Evolutionary conservation across 108 stramenopile genomes (phyloP).

Genomic region (Skeletonema potamos): DNA sequence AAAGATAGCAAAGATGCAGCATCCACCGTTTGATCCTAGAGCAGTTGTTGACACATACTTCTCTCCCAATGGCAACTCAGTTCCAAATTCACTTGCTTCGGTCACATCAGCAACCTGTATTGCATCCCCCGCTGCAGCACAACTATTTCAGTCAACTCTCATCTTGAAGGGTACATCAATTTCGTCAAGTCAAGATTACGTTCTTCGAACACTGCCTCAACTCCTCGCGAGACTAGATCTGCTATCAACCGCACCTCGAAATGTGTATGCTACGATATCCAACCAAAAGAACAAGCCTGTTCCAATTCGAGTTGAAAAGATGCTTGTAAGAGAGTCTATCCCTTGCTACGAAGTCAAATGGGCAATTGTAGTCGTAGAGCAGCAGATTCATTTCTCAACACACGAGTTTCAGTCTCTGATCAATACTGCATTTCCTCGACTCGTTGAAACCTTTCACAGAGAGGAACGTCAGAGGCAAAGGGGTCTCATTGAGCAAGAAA

Average conservation of each 20-base stretch:
- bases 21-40: slow-evolving; percentile 53
- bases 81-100: slow-evolving; percentile 43
- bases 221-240: slow-evolving; percentile 63
- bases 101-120: slow-evolving; percentile 28
- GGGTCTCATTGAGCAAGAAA: slow-evolving; percentile 53
- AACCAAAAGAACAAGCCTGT: slow-evolving; percentile 45
- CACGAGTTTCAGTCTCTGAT: slow-evolving; percentile 54
- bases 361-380: slow-evolving; percentile 53
- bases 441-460: slow-evolving; percentile 49
- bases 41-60: slow-evolving; percentile 53
- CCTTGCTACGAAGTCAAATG: slow-evolving; percentile 63
- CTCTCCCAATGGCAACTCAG: slow-evolving; percentile 64
- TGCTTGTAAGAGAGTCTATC: slow-evolving; percentile 30
- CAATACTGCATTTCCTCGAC: slow-evolving; percentile 47
- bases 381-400: slow-evolving; percentile 57
- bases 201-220: slow-evolving; percentile 48
- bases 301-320: slow-evolving; percentile 50
- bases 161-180: slow-evolving; percentile 62
- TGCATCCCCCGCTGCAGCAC: slow-evolving; percentile 34
- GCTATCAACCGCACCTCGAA: slow-evolving; percentile 29
- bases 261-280: slow-evolving; percentile 23
- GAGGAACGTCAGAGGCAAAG: slow-evolving; percentile 45
- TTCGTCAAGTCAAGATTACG: slow-evolving; percentile 53
- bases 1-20: slow-evolving; percentile 56
- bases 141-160: slow-evolving; percentile 41